Base-by-base conservation (phyloP, 306 rosid genomes). In the Argentina anserina region DNA sequence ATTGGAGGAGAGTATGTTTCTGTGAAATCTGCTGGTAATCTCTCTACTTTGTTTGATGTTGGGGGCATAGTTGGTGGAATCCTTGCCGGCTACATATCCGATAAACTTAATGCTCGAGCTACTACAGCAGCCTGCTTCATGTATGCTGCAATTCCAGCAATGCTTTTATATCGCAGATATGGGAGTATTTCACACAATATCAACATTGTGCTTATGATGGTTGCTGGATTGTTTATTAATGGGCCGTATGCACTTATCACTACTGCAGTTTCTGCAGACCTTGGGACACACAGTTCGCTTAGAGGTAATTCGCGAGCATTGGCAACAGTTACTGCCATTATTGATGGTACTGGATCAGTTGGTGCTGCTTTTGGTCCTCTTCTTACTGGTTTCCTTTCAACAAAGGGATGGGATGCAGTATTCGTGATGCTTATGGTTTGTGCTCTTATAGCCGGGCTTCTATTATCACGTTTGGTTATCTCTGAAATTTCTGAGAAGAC, bases 331-430 rank as follows among this genome's bases (percentile, higher is more conserved):
- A 87, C 93, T 45, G 90, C 97, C 37, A 89, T 92, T 65, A 92
- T 92, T 74, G 97, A 92, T 41, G 97, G 97, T 33, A 92, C 97
- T 1, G 93, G 96, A 25, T 89, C 97, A 13, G 80, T 83, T 60
- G 97, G 97, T 80, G 96, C 97, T 23, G 89, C 96, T 71, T 78
- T 92, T 33, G 97, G 97, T 33, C 97, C 97, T 76, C 89, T 92
- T 82, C 88, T 92, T 75, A 89, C 97, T 3, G 93, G 93, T 6
- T 92, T 89, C 66, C 74, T 89, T 64, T 89, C 96, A 64, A 84
- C 84, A 29, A 80, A 58, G 80, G 93, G 93, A 17, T 89, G 97
- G 93, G 70, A 86, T 84, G 77, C 69, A 12, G 97, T 92, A 66
- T 89, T 92, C 59, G 8, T 55, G 17, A 92, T 92, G 97, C 80